These are phyloP conservation scores for Mycena belliarum DNA, from an alignment of 768 basidiomycete genomes.

Conservation along the genomic window DNA sequence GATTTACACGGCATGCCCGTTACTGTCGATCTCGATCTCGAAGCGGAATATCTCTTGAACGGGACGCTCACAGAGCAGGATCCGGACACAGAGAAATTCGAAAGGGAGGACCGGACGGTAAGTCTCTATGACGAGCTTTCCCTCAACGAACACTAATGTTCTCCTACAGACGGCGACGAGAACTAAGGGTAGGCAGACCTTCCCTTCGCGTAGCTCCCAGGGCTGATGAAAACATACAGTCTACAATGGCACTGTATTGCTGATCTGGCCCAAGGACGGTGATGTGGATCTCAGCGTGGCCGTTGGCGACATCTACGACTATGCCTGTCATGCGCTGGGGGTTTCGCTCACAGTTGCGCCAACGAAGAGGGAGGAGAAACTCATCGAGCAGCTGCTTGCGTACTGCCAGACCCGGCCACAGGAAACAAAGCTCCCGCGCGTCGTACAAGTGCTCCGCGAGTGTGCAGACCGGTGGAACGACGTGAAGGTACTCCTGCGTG, in stretches of 20 bases:
- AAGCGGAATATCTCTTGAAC: constrained; percentile 2
- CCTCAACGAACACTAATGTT: not conserved
- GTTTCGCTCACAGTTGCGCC: constrained; percentile 13
- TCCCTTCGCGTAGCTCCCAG: not conserved
- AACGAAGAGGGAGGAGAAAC: constrained; percentile 10
- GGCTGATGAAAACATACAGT: not conserved
- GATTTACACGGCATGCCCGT: constrained; percentile 11
- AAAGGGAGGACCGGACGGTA: constrained; percentile 9
- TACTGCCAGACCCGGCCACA: constrained; percentile 6
- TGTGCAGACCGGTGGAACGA: constrained; percentile 23
- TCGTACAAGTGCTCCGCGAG: constrained; percentile 16
- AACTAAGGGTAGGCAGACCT: not conserved
- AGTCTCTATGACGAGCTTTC: not conserved
- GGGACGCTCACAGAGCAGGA: constrained; percentile 4
- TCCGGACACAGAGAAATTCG: not conserved
- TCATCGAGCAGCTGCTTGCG: not conserved
- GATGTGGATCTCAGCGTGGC: not conserved
- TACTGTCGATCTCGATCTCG: not conserved
- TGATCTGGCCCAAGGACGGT: constrained; percentile 14
- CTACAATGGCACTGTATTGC: constrained; percentile 11
- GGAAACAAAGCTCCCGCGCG: not conserved
- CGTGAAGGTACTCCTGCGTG: constrained; percentile 5
- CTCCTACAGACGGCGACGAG: not conserved
- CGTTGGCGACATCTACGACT: constrained; percentile 19
- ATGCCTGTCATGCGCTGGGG: constrained; percentile 7